Evolutionary conservation across 805 yeast genomes (phyloP), one percentile per base, ranked within the genome.

Genomic region (Clavispora santaluciae): DNA sequence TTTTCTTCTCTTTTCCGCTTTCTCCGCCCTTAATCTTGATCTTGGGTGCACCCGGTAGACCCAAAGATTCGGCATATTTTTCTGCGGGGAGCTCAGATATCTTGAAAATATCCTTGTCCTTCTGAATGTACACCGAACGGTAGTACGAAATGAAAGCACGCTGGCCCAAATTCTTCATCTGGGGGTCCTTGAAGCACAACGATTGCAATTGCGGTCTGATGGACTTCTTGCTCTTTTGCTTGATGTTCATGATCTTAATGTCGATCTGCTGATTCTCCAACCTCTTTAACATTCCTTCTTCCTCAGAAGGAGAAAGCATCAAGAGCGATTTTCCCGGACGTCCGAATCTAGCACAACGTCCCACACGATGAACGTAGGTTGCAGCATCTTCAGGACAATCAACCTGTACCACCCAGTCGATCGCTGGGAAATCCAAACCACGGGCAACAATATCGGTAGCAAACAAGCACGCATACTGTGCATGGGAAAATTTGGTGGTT

Each of bases 11-110:
- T 56, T 87, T 87, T 20, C 73, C 67, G 12, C 81, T 83, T 31
- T 70, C 70, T 3, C 71, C 69, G 16, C 76, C 75, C 49, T 70
- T 65, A 42, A 91, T 75, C 59, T 87, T 89, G 53, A 93, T 84
- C 53, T 86, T 83, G 33, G 99, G 99, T 3, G 96, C 96, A 40
- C 97, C 96, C 1, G 98, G 96, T 33, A 93, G 73, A 8, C 99
- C 99, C 36, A 90, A 63, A 4, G 96, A 85, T 44, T 77, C 77
- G 5, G 99, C 98, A 62, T 71, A 89, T 41, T 77, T 86, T 48
- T 91, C 96, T 2, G 83, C 66, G 3, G 96, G 95, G 3, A 91
- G 59, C 36, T 79, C 78, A 10, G 81, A 85, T 29, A 89, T 73
- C 49, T 84, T 78, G 66, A 93, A 93, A 10, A 90, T 81, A 28